Evolutionary conservation across 768 basidiomycete genomes (phyloP), one percentile per base, ranked within the genome.

Genomic region (Mycena leptocephala): DNA sequence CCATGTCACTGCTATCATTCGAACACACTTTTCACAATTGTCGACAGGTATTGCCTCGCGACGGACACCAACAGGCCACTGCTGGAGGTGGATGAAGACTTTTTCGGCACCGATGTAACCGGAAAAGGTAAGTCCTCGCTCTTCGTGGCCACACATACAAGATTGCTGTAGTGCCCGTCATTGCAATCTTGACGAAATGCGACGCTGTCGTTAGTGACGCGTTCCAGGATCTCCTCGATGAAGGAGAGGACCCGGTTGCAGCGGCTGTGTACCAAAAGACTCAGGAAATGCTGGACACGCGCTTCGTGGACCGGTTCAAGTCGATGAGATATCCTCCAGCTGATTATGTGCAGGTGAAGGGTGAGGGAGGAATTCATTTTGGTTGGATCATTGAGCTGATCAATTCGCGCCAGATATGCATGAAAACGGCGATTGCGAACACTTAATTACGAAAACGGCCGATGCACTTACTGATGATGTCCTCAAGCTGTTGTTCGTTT

Each of bases 141-240:
- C 18, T 77, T 14, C 13, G n/a, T n/a, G 70, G n/a, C 22, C 24
- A 20, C 18, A 56, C 9, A 64, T 11, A 68, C 2, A 5, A 33
- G 70, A 5, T 30, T 18, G 20, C 4, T 39, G 26, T 43, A 88
- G 87, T 88, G 20, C 87, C 87, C 8, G 82, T 87, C 2, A 79
- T 88, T 24, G 82, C 81, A 0, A 69, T 88, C 53, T 86, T 88
- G 70, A 87, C 85, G 1, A 87, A 88, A 65, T 83, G 83, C 53
- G 87, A 88, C 69, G 82, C 76, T 26, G 53, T 85, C 6, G 63
- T 81, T 46, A 61, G n/a, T 37, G 62, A 78, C 39, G 82, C 81
- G 61, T 83, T 76, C 51, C 48, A 75, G 8, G 11, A 66, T n/a
- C 70, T 81, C 16, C 24, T 64, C 2, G 59, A 55, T 56, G 24